Evolutionary conservation across 2,329 filamentous ascomycete species (phyloP).

Genomic region (Colletotrichum caudatum): DNA sequence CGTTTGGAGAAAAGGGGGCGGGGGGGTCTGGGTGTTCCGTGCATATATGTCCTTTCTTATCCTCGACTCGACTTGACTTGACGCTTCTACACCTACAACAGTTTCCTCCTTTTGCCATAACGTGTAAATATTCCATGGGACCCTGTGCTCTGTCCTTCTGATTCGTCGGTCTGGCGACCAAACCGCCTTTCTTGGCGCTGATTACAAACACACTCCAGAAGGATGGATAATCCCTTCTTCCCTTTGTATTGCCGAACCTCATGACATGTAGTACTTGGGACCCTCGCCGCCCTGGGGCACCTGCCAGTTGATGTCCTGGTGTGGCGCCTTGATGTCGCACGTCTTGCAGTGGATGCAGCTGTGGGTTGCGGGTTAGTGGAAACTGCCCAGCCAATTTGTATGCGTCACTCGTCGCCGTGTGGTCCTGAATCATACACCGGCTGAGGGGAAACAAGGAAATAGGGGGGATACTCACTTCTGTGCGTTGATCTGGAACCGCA

Average conservation of each 20-base stretch:
- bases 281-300: slow-evolving; percentile 92
- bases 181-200: neutral
- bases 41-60: neutral
- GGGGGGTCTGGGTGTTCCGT: neutral
- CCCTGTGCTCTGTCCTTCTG: neutral
- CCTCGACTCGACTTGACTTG: neutral
- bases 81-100: neutral
- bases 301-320: slow-evolving; percentile 97
- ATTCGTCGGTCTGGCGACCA: neutral
- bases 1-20: neutral
- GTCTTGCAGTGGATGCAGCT: slow-evolving; percentile 99
- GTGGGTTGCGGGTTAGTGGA: slow-evolving; percentile 52
- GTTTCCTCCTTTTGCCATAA: neutral
- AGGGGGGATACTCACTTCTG: slow-evolving; percentile 82
- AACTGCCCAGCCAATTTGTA: neutral
- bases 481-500: slow-evolving; percentile 96
- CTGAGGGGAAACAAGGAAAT: slow-evolving; percentile 1
- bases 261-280: slow-evolving; percentile 79
- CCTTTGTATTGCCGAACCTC: neutral
- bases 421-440: neutral
- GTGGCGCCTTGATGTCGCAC: slow-evolving; percentile 97
- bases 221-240: neutral
- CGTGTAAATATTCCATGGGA: neutral
- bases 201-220: neutral
- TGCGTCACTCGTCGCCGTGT: neutral